phyloP scores from a whole-genome alignment of 1,284 basidiomycete genomes.

The Paramarasmius palmivorus region DNA sequence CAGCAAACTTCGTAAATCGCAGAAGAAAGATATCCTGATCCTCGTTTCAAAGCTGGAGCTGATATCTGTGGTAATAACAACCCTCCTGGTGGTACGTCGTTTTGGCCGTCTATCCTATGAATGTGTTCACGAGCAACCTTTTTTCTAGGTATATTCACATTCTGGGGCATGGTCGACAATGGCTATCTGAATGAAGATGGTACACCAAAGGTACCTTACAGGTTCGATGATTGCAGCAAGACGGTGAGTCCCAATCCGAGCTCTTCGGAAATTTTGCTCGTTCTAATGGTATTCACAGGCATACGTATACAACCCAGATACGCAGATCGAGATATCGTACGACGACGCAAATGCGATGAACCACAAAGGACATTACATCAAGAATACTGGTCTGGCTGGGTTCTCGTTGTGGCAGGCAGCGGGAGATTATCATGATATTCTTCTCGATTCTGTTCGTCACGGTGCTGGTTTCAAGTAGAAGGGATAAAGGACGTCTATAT shows the following conservation, averaged over 20 bases:
- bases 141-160: slow-evolving; percentile 44
- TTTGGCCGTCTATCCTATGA: neutral
- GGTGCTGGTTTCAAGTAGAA: no score
- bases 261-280: neutral
- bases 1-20: no score
- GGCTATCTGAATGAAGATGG: slow-evolving; percentile 48
- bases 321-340: slow-evolving; percentile 51
- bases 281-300: slow-evolving; percentile 34
- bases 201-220: slow-evolving; percentile 36
- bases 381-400: slow-evolving; percentile 43
- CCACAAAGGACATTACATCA: slow-evolving; percentile 47
- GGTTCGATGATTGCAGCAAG: slow-evolving; percentile 55
- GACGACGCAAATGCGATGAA: slow-evolving; percentile 51
- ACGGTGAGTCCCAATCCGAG: slow-evolving; percentile 45
- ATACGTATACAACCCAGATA: slow-evolving; percentile 50
- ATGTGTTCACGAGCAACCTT: neutral
- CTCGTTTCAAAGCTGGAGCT: neutral
- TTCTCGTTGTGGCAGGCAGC: slow-evolving; percentile 59
- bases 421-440: slow-evolving; percentile 53
- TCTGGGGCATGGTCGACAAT: slow-evolving; percentile 44
- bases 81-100: slow-evolving; percentile 11
- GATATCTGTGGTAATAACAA: neutral
- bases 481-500: no score
- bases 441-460: slow-evolving; percentile 37
- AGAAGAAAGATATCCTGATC: no score